A percentile compares a stretch with the other conserved stretches of the same genome.
phyloP scores from a whole-genome alignment of 1,139 yeast genomes.

The Hyphopichia buzzinii region DNA sequence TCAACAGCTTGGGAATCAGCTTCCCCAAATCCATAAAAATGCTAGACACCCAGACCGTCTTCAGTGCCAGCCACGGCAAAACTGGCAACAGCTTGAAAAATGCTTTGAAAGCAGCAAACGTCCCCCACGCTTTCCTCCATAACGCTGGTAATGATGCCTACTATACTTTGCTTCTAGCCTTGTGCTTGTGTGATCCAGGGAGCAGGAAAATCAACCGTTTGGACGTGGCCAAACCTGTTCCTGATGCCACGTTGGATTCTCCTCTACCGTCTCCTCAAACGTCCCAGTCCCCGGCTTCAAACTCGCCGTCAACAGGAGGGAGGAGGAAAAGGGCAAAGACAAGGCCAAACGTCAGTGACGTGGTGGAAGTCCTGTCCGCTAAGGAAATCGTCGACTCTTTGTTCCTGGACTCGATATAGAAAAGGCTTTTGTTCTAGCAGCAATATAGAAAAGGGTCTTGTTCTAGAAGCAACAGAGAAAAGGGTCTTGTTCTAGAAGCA shows the following conservation, averaged over 20 bases:
- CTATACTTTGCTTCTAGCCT: slow-evolving; percentile 55
- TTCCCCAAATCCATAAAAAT: slow-evolving; percentile 34
- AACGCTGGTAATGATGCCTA: slow-evolving; percentile 87
- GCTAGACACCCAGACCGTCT: slow-evolving; percentile 56
- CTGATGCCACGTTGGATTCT: neutral
- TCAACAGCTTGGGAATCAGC: slow-evolving; percentile 44
- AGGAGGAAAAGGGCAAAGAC: neutral
- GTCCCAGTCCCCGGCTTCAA: neutral
- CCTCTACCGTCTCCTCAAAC: slow-evolving; percentile 2
- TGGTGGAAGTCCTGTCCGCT: slow-evolving; percentile 1
- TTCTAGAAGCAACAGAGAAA: too few relatives aligned
- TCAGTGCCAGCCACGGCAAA: slow-evolving; percentile 38
- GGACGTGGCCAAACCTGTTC: slow-evolving; percentile 14
- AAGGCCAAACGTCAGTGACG: slow-evolving; percentile 3
- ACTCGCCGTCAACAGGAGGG: neutral
- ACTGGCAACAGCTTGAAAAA: slow-evolving; percentile 49
- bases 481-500: too few relatives aligned
- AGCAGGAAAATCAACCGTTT: slow-evolving; percentile 31
- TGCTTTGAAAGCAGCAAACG: slow-evolving; percentile 46
- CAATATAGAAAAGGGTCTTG: too few relatives aligned
- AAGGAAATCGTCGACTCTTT: slow-evolving; percentile 3
- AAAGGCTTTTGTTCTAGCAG: too few relatives aligned
- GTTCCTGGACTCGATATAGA: too few relatives aligned
- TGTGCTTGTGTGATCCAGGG: slow-evolving; percentile 54
- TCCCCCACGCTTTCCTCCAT: slow-evolving; percentile 66